Evolutionary conservation across 2,329 filamentous ascomycete species (phyloP), one percentile per base, ranked within the genome.

Genomic region (Cercospora janseana): DNA sequence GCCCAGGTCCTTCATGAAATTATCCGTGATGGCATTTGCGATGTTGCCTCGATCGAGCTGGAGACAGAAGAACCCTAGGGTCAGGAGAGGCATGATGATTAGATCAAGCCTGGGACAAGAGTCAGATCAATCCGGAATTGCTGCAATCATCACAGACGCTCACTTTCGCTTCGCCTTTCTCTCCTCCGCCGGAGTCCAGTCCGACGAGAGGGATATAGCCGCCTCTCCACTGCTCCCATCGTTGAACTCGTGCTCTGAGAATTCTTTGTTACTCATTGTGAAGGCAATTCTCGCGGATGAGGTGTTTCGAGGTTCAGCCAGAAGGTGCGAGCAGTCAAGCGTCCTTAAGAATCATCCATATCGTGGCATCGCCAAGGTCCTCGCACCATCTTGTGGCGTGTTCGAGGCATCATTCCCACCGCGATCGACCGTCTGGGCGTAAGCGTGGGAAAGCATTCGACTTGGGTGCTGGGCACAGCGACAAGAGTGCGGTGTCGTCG

Each of bases 41-140:
- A 66, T 65, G 41, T 65, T 64, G 9, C 62, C 63, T 23, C 63
- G 54, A 34, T 66, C 64, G 32, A 65, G 56, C 24, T 65, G 64
- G 24, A 67, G 54, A 42, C 63, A 66, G 57, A 67, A 66, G 57
- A 67, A 67, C 4, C 63, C 63, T 5, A 67, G 55, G 6, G 64
- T 64, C 24, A 67, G 44, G 16, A 67, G 51, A 3, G 65, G 65
- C 63, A 67, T 66, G 26, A 67, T 60, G 47, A 67, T 58, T 15
- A 63, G 27, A 42, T 67, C 65, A 10, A 67, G 52, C 50, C 62
- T 64, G 40, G 7, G 5, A 1, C 1, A 29, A 23, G 7, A 15
- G 20, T 51, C 34, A 53, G 37, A 47, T 29, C 13, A 20, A 23
- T 32, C 8, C 32, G 15, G 18, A 13, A 29, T 3, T 9, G 1